phyloP scores from a whole-genome alignment of 805 yeast genomes.

The Metschnikowia colocasiae region DNA sequence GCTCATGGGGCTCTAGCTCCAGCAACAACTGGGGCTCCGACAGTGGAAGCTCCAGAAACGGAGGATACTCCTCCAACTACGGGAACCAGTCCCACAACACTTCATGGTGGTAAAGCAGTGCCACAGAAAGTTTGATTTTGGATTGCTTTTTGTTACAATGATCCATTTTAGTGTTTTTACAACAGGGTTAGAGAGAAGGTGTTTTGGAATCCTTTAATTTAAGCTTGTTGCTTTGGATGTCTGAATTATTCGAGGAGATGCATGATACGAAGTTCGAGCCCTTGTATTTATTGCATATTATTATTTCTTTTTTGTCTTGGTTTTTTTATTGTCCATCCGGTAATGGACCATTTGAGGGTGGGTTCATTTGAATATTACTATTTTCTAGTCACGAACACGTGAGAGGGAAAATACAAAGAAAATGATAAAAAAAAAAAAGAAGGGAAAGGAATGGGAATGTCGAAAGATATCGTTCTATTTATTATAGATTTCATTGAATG shows the following conservation, averaged over 20 bases:
- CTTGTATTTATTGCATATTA: constrained; percentile 18
- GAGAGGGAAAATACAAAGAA: constrained; percentile 6
- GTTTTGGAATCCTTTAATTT: constrained; percentile 4
- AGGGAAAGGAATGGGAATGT: constrained; percentile 15
- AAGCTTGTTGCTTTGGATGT: constrained; percentile 10
- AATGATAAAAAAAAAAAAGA: constrained; percentile 14
- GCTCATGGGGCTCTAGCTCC: constrained; percentile 19
- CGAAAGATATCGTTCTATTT: constrained; percentile 17
- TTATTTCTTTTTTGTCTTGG: constrained; percentile 18
- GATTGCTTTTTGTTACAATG: constrained; percentile 18
- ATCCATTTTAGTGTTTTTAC: constrained; percentile 9
- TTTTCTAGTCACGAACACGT: constrained; percentile 6
- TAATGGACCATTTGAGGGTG: constrained; percentile 15
- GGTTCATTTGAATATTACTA: constrained; percentile 14
- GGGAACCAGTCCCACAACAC: constrained; percentile 34
- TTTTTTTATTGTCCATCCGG: constrained; percentile 17
- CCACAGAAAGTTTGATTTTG: constrained; percentile 10
- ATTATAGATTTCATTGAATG: constrained; percentile 16
- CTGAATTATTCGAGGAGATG: constrained; percentile 17
- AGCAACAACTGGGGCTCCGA: constrained; percentile 20
- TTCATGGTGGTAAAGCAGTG: constrained; percentile 40
- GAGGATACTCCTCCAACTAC: constrained; percentile 28
- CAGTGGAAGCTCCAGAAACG: constrained; percentile 24
- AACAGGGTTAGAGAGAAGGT: constrained; percentile 11
- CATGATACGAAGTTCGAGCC: constrained; percentile 13